Evolutionary conservation across 805 yeast genomes (phyloP).

Genomic region (Komagataella ulmi): DNA sequence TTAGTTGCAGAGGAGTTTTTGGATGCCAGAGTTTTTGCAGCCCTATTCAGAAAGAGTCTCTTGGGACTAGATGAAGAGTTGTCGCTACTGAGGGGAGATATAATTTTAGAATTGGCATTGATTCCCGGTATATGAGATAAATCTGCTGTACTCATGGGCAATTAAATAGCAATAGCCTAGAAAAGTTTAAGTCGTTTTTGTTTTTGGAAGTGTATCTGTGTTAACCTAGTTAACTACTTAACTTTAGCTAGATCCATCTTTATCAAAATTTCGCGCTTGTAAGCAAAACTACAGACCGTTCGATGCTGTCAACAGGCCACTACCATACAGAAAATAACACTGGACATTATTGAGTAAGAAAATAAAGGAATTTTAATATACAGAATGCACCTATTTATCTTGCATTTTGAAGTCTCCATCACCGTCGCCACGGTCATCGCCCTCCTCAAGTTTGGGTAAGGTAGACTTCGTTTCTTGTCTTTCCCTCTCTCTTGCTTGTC

Average conservation of each 20-base stretch:
- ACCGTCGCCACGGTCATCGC: constrained; percentile 5
- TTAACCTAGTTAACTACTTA: neutral
- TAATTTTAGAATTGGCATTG: neutral
- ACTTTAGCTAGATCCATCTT: neutral
- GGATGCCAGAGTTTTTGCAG: neutral
- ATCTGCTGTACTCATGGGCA: neutral
- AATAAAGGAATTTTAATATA: neutral
- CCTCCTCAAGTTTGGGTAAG: constrained; percentile 6
- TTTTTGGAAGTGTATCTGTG: neutral
- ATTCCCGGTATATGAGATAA: neutral
- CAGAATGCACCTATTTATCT: constrained; percentile 1
- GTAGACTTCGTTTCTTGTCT: constrained; percentile 3
- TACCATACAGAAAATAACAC: neutral
- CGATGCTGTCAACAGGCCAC: neutral
- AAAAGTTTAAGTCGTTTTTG: no score
- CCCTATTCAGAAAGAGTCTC: neutral
- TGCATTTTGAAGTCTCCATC: constrained; percentile 1
- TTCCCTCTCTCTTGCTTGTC: constrained; percentile 40
- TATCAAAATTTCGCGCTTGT: neutral
- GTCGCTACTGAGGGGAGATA: neutral
- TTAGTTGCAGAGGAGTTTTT: neutral
- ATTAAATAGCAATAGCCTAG: neutral
- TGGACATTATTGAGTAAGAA: neutral
- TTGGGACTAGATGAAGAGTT: neutral
- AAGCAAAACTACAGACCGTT: neutral